Evolutionary conservation across 495 filamentous ascomycete species (phyloP).

Genomic region (Penicillium silybi): DNA sequence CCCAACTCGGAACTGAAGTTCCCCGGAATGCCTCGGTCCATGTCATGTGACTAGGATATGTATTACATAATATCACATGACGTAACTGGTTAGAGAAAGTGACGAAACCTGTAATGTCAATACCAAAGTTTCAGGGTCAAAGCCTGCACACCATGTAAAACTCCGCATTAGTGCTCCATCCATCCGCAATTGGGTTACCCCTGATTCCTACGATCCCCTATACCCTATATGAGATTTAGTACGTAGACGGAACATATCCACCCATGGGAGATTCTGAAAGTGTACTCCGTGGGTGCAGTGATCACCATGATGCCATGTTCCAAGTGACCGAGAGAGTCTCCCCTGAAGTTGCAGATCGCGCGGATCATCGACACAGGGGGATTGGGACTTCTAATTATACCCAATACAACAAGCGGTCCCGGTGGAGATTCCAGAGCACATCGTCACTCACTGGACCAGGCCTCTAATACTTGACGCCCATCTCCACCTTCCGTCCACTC

Average conservation of each 20-base stretch:
- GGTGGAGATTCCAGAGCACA: not conserved
- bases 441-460: not conserved
- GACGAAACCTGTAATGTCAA: not conserved
- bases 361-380: not conserved
- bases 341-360: conserved; percentile 9
- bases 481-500: not conserved
- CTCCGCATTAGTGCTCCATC: not conserved
- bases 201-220: no score
- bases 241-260: no score
- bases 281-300: not conserved
- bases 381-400: not conserved
- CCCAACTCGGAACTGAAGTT: conserved; percentile 1
- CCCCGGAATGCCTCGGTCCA: conserved; percentile 15
- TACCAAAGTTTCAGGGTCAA: not conserved
- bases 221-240: no score
- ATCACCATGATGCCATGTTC: conserved; percentile 2
- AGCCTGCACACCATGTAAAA: not conserved
- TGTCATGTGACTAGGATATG: conserved; percentile 4
- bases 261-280: not conserved
- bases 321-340: not conserved
- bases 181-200: not conserved
- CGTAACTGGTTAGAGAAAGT: not conserved
- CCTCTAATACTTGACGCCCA: not conserved
- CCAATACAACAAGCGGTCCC: not conserved
- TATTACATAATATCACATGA: not conserved